Evolutionary conservation across 208 protist genomes (phyloP).

Genomic region (Novymonas esmeraldas): DNA sequence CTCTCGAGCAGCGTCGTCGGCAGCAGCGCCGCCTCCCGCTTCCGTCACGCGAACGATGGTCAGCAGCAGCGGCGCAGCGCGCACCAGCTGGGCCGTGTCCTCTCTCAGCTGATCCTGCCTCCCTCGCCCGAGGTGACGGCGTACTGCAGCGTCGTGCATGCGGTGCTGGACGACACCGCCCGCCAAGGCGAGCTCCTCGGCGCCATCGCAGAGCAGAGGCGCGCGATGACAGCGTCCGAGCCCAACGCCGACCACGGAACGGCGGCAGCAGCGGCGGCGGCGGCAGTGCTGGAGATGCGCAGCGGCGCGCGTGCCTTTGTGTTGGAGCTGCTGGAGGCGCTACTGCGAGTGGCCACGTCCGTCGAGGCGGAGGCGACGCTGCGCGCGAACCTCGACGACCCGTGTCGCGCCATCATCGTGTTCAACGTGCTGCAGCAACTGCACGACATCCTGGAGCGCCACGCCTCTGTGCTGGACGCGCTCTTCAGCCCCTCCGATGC

Average conservation of each 20-base stretch:
- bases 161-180: conserved; percentile 43
- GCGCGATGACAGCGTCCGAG: background rate
- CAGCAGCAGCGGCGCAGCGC: conserved; percentile 34
- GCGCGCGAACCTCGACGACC: conserved; percentile 50
- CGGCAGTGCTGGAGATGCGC: background rate
- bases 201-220: conserved; percentile 39
- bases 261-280: background rate
- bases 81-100: conserved; percentile 44
- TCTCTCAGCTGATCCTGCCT: conserved; percentile 60
- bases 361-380: conserved; percentile 30
- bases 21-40: background rate
- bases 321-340: conserved; percentile 37
- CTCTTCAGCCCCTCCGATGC: conserved; percentile 1
- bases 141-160: conserved; percentile 43
- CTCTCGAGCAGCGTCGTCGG: conserved; percentile 4
- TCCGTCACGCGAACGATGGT: conserved; percentile 21
- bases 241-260: background rate
- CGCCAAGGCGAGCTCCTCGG: conserved; percentile 58
- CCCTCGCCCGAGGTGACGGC: conserved; percentile 59
- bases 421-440: conserved; percentile 57
- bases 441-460: conserved; percentile 38
- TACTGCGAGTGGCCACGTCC: conserved; percentile 33
- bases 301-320: conserved; percentile 6
- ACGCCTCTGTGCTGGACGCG: conserved; percentile 25
- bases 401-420: conserved; percentile 45